Base-by-base conservation (phyloP, 768 basidiomycete genomes). In the Tricholoma matsutake region DNA sequence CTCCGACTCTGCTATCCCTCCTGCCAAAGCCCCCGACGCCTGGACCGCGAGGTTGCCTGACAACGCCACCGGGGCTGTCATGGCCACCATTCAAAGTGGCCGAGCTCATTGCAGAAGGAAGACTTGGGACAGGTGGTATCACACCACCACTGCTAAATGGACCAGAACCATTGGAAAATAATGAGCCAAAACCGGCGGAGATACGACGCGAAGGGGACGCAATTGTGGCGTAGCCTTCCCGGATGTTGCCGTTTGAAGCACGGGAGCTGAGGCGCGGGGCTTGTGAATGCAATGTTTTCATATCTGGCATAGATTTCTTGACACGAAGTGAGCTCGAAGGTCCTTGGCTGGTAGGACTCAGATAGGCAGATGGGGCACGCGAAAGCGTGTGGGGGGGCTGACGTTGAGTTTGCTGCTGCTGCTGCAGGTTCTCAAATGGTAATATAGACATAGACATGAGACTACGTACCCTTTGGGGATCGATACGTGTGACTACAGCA, bases 251-350 rank as follows among this genome's bases (percentile, higher is more conserved):
- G 71, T 93, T 94, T 52, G 92, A 94, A 16, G 91, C 82, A 62
- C 92, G 89, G 14, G 89, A 88, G 60, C 78, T 85, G 52, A 94
- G 83, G 56, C 92, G 88, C 34, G 91, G 92, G 1, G 88, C 87
- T 67, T 88, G 86, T 16, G 87, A 80, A 62, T 92, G 92, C 64
- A 94, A 75, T 14, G 89, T 89, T 77, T 92, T 92, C 86, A 98
- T 87, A 75, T 98, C 94, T 2, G 97, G 97, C 97, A 98, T 98
- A 22, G 94, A 96, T 77, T 97, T 97, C 81, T 98, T 98, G 74
- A 89, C 86, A 43, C 96, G 88, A 58, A 98, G 83, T 43, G 86
- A 79, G 52, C 78, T 81, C 65, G 74, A 79, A 65, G 78, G 77
- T 60, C 75, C 76, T 59, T 76, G 80, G 68, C 77, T 74, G 6